A percentile compares a stretch with the other conserved stretches of the same genome.
Conservation (phyloP, 768 basidiomycete genomes). For the Suillus sp. region DNA sequence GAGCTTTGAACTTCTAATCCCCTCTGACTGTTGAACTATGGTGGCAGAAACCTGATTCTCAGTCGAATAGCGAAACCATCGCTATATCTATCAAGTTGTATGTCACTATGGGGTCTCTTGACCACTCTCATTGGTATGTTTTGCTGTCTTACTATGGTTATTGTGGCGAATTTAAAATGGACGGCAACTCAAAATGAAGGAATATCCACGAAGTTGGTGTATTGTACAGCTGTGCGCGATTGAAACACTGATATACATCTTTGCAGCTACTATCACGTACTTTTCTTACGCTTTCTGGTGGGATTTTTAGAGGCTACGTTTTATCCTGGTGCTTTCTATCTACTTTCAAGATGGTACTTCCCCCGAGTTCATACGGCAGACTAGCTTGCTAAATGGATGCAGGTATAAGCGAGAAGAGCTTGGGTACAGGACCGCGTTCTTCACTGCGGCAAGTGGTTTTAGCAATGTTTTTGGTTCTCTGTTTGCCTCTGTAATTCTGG, state of each 20-base stretch:
- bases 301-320: conserved; percentile 67
- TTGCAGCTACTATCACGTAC: conserved; percentile 55
- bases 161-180: not conserved
- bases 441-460: conserved; percentile 70
- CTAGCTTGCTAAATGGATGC: not conserved
- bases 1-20: not conserved
- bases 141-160: conserved; percentile 7
- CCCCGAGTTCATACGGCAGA: not conserved
- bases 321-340: conserved; percentile 64
- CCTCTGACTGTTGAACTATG: not conserved
- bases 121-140: conserved; percentile 49
- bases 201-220: conserved; percentile 33
- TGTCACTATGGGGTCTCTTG: conserved; percentile 69
- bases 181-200: conserved; percentile 23
- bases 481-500: conserved; percentile 71
- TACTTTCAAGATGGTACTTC: conserved; percentile 61
- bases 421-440: conserved; percentile 60
- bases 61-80: conserved; percentile 65
- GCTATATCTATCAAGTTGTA: conserved; percentile 58
- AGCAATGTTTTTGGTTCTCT: conserved; percentile 79
- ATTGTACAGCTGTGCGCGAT: not conserved
- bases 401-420: conserved; percentile 74
- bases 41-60: conserved; percentile 62
- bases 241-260: conserved; percentile 3
- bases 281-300: conserved; percentile 71